Base-by-base conservation (phyloP, 2,329 filamentous ascomycete species). In the Diaporthe sp. region DNA sequence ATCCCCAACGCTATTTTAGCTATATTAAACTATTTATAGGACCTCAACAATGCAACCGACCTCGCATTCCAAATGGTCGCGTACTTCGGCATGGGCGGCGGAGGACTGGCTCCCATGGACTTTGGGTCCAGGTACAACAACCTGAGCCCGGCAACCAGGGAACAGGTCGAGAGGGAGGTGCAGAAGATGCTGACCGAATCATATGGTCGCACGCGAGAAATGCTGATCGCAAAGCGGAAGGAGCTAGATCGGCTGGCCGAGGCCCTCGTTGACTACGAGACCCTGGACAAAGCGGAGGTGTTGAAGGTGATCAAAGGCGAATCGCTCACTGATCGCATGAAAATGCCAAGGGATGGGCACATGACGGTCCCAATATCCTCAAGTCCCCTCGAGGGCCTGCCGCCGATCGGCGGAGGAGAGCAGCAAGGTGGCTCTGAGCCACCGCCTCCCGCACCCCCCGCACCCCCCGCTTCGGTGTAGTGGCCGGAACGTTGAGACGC, bases 211-310 rank as follows among this genome's bases (percentile, higher is more conserved):
- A 95, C 96, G 55, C 85, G 87, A 59, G 89, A 90, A 61, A 88
- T 98, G 6, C 85, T 99, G 61, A 90, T 89, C 1, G 89, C 91
- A 47, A 94, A 94, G 82, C 91, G 95, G 72, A 92, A 93, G 74
- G 96, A 98, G 83, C 89, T 99, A 10, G 96, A 99, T 79, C 87
- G 94, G 15, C 87, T 99, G 13, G 96, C 97, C 37, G 92, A 96
- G 80, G 97, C 96, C 8, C 88, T 99, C 13, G 92, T 99, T 44
- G 93, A 98, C 83, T 98, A 98, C 83, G 97, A 99, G 87, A 98
- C 95, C 0, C 86, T 99, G 69, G 93, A 94, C 82, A 94, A 93
- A 83, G 92, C 93, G 4, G 97, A 99, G 83, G 97, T 98, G 76
- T 92, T 96, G 83, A 94, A 94, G 86, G 94, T 98, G 8, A 92